Base-by-base conservation (phyloP, 2,329 filamentous ascomycete genomes). In the Colletotrichum liriopes region DNA sequence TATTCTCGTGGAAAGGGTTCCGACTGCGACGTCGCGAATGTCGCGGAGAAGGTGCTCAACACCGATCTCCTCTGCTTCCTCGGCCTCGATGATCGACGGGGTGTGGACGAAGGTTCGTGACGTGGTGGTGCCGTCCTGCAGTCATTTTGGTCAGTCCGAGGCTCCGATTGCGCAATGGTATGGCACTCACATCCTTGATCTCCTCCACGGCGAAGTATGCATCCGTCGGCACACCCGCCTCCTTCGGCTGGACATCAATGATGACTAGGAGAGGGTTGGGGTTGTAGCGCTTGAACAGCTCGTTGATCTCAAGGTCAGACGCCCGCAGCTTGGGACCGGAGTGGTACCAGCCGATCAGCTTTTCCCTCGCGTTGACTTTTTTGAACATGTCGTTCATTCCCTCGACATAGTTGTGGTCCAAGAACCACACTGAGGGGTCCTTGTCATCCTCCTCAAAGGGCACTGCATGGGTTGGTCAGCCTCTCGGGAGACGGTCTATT, bases 331-430 rank as follows among this genome's bases (percentile, higher is more conserved):
- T 99, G 49, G 96, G 96, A 52, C 96, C 96, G 26, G 96, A 97
- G 85, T 99, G 96, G 84, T 99, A 99, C 96, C 96, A 99, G 80
- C 96, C 96, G 89, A 99, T 97, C 82, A 99, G 90, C 91, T 98
- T 98, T 87, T 99, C 96, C 75, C 94, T 89, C 73, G 96, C 96
- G 86, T 99, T 99, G 88, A 99, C 95, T 87, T 98, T 98, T 89
- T 99, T 99, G 90, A 99, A 99, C 96, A 99, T 99, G 84, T 98
- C 96, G 86, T 96, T 97, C 96, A 99, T 99, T 78, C 93, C 94
- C 85, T 99, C 96, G 83, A 99, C 94, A 80, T 98, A 99, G 89
- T 98, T 98, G 89, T 99, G 96, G 83, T 99, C 96, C 76, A 99
- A 86, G 82, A 98, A 99, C 96, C 96, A 99, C 81, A 99, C 96